These are phyloP conservation scores for Mucor sp. DNA, from an alignment of 371 early-diverging fungal genomes.

Conservation along the genomic window DNA sequence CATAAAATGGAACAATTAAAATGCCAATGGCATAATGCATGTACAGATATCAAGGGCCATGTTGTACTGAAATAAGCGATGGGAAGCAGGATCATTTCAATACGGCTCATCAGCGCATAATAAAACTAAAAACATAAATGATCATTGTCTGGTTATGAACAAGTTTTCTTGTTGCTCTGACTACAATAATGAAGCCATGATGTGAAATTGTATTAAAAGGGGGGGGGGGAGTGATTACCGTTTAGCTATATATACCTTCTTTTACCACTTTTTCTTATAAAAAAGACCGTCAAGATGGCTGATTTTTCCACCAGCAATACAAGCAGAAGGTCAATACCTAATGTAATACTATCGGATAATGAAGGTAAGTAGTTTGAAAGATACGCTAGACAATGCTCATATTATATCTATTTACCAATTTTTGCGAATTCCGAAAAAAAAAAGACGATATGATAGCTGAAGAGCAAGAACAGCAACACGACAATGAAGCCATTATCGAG, in stretches of 20 bases:
- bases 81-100: too few species aligned
- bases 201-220: not conserved
- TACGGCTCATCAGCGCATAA: too few species aligned
- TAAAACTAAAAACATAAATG: too few species aligned
- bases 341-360: too few species aligned
- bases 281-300: not conserved
- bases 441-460: not conserved
- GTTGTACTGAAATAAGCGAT: too few species aligned
- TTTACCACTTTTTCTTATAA: not conserved
- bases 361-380: too few species aligned
- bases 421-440: too few species aligned
- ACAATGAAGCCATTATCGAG: not conserved
- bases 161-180: not conserved
- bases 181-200: not conserved
- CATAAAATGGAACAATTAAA: too few species aligned
- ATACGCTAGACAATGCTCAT: not conserved
- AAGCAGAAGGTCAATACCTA: not conserved
- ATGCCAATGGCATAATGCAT: too few species aligned
- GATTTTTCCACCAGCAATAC: not conserved
- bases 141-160: not conserved
- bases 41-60: too few species aligned
- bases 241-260: not conserved
- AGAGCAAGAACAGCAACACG: not conserved
- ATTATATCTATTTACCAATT: not conserved
- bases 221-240: not conserved